Conservation (phyloP, 805 yeast species). For the Clavispora carvajalis region DNA sequence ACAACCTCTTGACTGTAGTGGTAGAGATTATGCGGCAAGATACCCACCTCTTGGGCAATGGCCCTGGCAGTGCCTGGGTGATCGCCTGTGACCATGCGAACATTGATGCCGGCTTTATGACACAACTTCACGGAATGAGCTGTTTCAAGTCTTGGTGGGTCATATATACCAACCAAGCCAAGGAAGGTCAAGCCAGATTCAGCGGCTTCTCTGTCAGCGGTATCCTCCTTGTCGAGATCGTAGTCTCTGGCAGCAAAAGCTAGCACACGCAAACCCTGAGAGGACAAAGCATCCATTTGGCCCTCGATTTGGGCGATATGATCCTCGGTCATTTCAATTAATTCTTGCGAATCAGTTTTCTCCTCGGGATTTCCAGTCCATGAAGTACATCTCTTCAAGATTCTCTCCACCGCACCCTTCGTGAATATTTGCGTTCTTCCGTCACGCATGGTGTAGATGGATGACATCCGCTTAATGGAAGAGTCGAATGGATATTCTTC, state of each 20-base stretch:
- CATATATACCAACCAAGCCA: conserved; percentile 19
- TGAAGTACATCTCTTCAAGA: conserved; percentile 13
- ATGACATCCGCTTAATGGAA: conserved; percentile 16
- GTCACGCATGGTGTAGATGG: conserved; percentile 12
- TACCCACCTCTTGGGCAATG: conserved; percentile 20
- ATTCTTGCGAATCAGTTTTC: conserved; percentile 11
- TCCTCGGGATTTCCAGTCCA: conserved; percentile 17
- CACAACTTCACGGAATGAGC: conserved; percentile 16
- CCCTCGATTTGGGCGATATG: conserved; percentile 11
- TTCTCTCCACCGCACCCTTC: conserved; percentile 18
- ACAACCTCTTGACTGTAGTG: conserved; percentile 54
- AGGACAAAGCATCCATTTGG: conserved; percentile 16
- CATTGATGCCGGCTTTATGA: conserved; percentile 18
- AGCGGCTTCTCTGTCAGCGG: conserved; percentile 13
- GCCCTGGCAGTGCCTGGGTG: conserved; percentile 19
- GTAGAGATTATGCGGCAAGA: conserved; percentile 39
- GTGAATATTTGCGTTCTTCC: conserved; percentile 11
- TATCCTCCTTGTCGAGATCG: conserved; percentile 7
- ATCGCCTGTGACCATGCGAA: conserved; percentile 19
- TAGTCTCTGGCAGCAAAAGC: conserved; percentile 16
- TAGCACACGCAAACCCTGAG: conserved; percentile 18
- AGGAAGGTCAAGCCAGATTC: conserved; percentile 16
- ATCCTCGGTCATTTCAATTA: conserved; percentile 14
- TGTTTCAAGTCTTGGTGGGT: conserved; percentile 17
- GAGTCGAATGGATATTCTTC: conserved; percentile 17